Evolutionary conservation across 805 yeast genomes (phyloP), one percentile per base, ranked within the genome.

Genomic region (Candida bentonensis): DNA sequence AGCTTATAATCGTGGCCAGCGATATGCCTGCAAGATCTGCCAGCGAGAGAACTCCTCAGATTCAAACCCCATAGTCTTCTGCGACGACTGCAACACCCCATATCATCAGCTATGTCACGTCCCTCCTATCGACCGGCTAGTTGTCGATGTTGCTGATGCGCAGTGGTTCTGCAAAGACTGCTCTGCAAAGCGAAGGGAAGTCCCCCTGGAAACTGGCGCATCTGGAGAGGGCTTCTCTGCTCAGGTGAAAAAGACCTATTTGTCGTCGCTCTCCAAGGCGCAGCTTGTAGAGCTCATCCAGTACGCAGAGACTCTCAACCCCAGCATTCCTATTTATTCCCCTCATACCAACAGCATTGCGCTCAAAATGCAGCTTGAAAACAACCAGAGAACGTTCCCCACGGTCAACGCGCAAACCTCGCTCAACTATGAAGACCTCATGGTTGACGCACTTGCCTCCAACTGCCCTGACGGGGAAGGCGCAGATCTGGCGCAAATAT

Each of bases 121-220:
- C 21, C 70, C 70, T 13, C 60, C 57, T 9, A 61, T 65, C 17
- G 69, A 64, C 41, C 50, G 65, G 4, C 53, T 63, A 11, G 63
- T 58, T 22, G 63, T 65, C 15, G 66, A 64, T 22, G 62, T 64
- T 15, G 62, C 63, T 1, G 69, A 64, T 41, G 64, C 65, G 3
- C 60, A 61, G 47, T 65, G 67, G 68, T 64, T 58, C 49, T 65
- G 69, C 49, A 53, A 53, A 42, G 56, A 61, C 40, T 65, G 68
- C 44, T 60, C 58, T 47, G 58, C 58, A n/a, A 62, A 60, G 44
- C 53, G 57, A 2, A 46, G 57, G 15, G 64, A 64, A 26, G 48
- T 51, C 27, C 61, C 64, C 9, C 50, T 65, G 22, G 66, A 63
- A 42, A 63, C 67, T 1, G 69, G 70, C 11, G 44, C 51, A 9